Percentiles rank a stretch among this genome's conserved stretches.
These are phyloP conservation scores for Lipomyces yamadae DNA, from an alignment of 805 yeast species.

Conservation along the genomic window DNA sequence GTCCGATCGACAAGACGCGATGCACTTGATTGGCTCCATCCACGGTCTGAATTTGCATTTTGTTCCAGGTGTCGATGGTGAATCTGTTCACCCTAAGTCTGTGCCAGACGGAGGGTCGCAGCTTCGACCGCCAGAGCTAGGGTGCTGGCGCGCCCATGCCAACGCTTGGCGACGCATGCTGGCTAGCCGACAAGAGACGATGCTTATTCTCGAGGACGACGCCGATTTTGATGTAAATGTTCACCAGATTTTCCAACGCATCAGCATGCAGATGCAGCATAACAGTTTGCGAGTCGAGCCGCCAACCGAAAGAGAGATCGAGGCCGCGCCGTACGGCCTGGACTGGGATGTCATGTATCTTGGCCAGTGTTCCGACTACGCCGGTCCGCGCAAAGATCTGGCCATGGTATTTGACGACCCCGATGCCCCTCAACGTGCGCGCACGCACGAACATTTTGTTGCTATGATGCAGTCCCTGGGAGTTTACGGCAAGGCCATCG, in stretches of 20 bases:
- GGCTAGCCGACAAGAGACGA: constrained; percentile 18
- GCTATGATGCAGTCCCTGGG: constrained; percentile 16
- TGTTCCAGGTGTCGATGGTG: constrained; percentile 25
- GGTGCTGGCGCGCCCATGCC: constrained; percentile 33
- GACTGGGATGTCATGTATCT: constrained; percentile 31
- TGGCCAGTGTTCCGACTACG: constrained; percentile 30
- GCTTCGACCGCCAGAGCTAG: constrained; percentile 21
- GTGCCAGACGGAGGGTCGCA: constrained; percentile 24
- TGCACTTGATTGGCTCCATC: constrained; percentile 19
- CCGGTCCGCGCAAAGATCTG: constrained; percentile 21
- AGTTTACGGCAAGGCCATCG: constrained; percentile 18
- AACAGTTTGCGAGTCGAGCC: constrained; percentile 24
- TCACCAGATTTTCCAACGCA: constrained; percentile 22
- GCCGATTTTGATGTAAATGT: constrained; percentile 28
- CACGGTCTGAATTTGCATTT: constrained; percentile 18
- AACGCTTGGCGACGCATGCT: constrained; percentile 27
- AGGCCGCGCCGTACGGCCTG: constrained; percentile 28
- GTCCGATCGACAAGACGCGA: constrained; percentile 29
- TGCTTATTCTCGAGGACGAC: constrained; percentile 30
- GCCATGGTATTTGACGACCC: constrained; percentile 21
- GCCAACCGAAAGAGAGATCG: constrained; percentile 19
- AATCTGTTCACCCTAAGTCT: constrained; percentile 16
- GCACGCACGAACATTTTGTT: constrained; percentile 15
- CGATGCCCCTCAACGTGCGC: constrained; percentile 19
- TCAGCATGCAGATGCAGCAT: constrained; percentile 26